Percentiles rank a stretch among this genome's conserved stretches.
phyloP scores from a whole-genome alignment of 768 basidiomycete genomes.

The Xerocomellus chrysenteron region DNA sequence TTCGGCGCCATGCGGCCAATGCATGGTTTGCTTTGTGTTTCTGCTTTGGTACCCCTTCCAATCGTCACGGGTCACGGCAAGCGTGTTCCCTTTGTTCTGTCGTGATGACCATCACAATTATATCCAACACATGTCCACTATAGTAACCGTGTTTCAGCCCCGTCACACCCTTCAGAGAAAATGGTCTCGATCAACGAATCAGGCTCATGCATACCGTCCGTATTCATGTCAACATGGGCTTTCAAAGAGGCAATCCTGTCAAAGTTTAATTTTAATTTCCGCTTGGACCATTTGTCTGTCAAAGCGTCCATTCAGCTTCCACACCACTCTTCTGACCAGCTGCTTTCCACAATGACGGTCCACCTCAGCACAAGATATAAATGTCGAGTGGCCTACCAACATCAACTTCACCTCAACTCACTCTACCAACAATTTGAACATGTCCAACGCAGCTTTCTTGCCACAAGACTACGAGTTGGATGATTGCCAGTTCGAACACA shows the following conservation, averaged over 20 bases:
- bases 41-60: background rate
- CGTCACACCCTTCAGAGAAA: background rate
- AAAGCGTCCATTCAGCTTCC: background rate
- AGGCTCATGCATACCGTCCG: background rate
- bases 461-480: background rate
- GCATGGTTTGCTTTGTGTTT: background rate
- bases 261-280: conserved; percentile 4
- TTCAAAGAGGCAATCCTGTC: background rate
- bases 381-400: background rate
- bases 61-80: no score
- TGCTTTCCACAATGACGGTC: conserved; percentile 2
- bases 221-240: background rate
- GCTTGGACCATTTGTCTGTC: conserved; percentile 6
- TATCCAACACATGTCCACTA: background rate
- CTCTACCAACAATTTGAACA: conserved; percentile 1
- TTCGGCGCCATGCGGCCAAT: background rate
- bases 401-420: background rate
- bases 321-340: background rate
- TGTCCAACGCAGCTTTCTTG: conserved; percentile 5
- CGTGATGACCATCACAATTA: background rate
- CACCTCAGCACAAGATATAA: conserved; percentile 8
- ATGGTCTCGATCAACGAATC: background rate
- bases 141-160: background rate
- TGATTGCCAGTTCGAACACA: conserved; percentile 1
- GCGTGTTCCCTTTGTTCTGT: conserved; percentile 5